Evolutionary conservation across 1,284 basidiomycete species (phyloP), one percentile per base, ranked within the genome.

Genomic region (Ustilago tritici): DNA sequence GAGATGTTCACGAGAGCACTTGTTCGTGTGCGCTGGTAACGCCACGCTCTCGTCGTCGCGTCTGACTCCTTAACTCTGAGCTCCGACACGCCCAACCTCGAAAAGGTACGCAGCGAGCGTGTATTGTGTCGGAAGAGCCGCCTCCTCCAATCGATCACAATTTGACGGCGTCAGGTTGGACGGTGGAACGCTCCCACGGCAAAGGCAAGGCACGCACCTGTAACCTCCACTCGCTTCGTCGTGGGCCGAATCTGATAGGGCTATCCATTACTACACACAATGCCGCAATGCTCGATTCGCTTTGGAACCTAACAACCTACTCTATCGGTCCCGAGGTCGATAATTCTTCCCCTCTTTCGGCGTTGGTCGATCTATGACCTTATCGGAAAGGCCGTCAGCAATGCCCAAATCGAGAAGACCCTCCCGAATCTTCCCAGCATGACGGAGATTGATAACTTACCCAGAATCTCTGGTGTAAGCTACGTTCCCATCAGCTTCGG

Each of bases 161-260:
- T 23, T 15, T 11, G 23, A 7, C 28, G 49, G 49, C 49, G 49
- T 15, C 32, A 12, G n/a, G 34, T 3, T 36, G 11, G 14, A 19
- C 34, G 34, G 31, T 19, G 52, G 52, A 54, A 54, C 52, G 11
- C 34, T 54, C 8, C 35, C 52, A 54, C 35, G 52, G 34, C 52
- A 23, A 46, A 50, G 49, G 28, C 31, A 50, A 50, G 49, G 49
- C 49, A 31, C 12, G 49, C 49, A 4, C 9, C 8, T 11, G 49
- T 50, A 23, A 28, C 23, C 52, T 31, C 52, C 12, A 54, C 34
- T 54, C 35, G 52, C 52, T 36, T 54, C 49, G 49, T 31, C 49
- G 10, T 52, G 49, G 12, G 5, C 49, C n/a, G 49, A 32, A 52
- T 32, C n/a, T 14, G 10, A 31, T 34, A 19, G 43, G 11, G 23